Evolutionary conservation across 805 yeast species (phyloP), one percentile per base, ranked within the genome.

Genomic region (Yarrowia sp.): DNA sequence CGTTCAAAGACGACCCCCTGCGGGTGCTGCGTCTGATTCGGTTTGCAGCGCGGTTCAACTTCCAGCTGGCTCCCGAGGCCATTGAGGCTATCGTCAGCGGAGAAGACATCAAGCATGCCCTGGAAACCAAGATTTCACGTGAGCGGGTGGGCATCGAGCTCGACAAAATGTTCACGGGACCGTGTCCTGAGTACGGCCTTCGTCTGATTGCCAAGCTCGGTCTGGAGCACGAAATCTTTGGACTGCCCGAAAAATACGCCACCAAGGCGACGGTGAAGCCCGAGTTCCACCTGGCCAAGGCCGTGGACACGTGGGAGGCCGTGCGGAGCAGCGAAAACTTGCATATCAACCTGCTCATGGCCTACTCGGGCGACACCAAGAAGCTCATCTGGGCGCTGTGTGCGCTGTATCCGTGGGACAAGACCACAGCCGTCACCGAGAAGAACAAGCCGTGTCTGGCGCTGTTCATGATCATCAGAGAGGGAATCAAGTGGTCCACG

Each of bases 1-100:
- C 99, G 0, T 95, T 95, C 73, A 74, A 88, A 56, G 99, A 95
- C 75, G 99, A 95, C 77, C 99, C 99, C 0, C 82, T 95, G 69
- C 83, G 99, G 69, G 95, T 94, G 1, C 77, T 95, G 68, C 82
- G 99, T 70, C 79, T 95, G 68, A 85, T 95, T 34, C 81, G 99
- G 71, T 95, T 95, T 80, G 95, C 97, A 0, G 83, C 91, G 40
- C 85, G 91, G 68, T 91, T 89, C 74, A 82, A 85, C 58, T 95
- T 93, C 74, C 72, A 72, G 0, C 83, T 95, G 39, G 96, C 87
- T 9, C 72, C 75, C 0, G 83, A 82, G 0, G 86, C 93, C 0
- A 72, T 43, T 39, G 73, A 77, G 1, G 89, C 94, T 0, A 92
- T 95, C 97, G 80, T 76, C 42, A 47, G 66, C 9, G 81, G 83